Evolutionary conservation across 192 early-diverging fungal species (phyloP).

Genomic region (Helicostylum pulchrum): DNA sequence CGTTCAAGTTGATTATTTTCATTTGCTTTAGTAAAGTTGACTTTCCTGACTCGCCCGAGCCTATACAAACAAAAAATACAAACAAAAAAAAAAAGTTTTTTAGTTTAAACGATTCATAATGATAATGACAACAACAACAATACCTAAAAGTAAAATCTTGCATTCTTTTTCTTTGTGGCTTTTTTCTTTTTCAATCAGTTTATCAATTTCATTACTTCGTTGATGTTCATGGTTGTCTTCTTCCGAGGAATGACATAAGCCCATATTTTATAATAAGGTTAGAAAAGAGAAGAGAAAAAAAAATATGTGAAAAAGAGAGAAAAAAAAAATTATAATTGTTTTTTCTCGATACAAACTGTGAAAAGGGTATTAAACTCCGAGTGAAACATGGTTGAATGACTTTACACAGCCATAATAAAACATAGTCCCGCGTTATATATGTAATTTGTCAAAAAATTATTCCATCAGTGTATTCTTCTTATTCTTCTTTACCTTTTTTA

Average conservation of each 20-base stretch:
- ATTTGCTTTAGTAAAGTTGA: slow-evolving; percentile 95
- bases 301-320: not conserved
- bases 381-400: too few species aligned
- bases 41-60: slow-evolving; percentile 93
- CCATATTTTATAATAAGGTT: slow-evolving; percentile 41
- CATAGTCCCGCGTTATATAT: too few species aligned
- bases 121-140: not conserved
- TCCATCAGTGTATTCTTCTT: too few species aligned
- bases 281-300: not conserved
- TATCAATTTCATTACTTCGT: slow-evolving; percentile 59
- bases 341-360: too few species aligned
- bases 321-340: too few species aligned
- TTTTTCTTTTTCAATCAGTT: slow-evolving; percentile 60
- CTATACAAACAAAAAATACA: slow-evolving; percentile 32
- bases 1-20: slow-evolving; percentile 93
- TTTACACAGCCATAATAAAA: too few species aligned
- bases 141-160: slow-evolving; percentile 74
- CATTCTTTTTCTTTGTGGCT: slow-evolving; percentile 62
- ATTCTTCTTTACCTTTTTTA: too few species aligned
- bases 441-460: too few species aligned
- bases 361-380: too few species aligned
- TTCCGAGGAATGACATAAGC: slow-evolving; percentile 51
- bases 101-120: not conserved
- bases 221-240: slow-evolving; percentile 52
- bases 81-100: not conserved